Evolutionary conservation across 2,329 filamentous ascomycete species (phyloP), one percentile per base, ranked within the genome.

Genomic region (Aspergillus luchuensis): DNA sequence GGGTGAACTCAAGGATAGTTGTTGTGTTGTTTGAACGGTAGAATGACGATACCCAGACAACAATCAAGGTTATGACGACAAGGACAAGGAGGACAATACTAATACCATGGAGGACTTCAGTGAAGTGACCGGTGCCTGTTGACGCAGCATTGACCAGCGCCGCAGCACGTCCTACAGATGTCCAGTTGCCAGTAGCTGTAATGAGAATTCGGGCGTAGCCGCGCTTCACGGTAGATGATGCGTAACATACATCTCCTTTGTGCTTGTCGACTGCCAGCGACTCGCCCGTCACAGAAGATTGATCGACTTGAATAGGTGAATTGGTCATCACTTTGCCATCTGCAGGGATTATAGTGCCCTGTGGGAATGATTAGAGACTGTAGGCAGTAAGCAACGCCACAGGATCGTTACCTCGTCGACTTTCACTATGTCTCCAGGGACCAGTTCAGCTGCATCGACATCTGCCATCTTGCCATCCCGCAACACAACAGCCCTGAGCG

Each of bases 221-320:
- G 83, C 92, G 91, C 85, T 96, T 96, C 82, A 96, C 89, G 66
- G 89, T 89, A 43, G 92, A 96, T 8, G 92, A 96, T 73, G 90
- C 88, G 74, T 91, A 96, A 78, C 90, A 92, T 72, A 85, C 84
- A 77, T 96, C 92, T 64, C 86, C 86, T 75, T 88, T 86, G 81
- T 91, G 89, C 84, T 95, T 96, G 80, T 96, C 91, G 68, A 95
- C 91, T 68, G 92, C 91, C 62, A 96, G 87, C 66, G 92, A 96
- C 80, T 97, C 92, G 69, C 92, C 92, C 61, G 92, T 96, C 75
- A 96, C 92, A 76, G 91, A 88, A 62, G 92, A 96, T 82, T 96
- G 92, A 78, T 97, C 92, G 66, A 96, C 89, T 80, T 96, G 92
- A 63, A 92, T 92, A 63, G 91, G 89, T 75, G 89, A 88, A 70